Percentiles rank a stretch among this genome's conserved stretches.
These are phyloP conservation scores for Tulasnella sp. DNA, from an alignment of 768 basidiomycete genomes.

Conservation along the genomic window DNA sequence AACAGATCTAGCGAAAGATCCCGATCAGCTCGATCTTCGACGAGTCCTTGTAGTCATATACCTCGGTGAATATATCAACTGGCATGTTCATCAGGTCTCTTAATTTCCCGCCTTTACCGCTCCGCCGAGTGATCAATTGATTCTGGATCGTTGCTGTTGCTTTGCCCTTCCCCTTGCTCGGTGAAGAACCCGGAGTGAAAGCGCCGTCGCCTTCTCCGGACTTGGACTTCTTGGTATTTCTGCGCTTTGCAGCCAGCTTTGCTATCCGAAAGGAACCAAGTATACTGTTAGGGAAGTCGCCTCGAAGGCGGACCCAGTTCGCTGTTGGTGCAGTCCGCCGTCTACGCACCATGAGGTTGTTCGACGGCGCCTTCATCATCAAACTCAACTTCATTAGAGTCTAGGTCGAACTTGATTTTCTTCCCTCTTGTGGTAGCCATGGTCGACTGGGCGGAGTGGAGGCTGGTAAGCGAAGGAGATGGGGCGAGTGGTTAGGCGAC, in stretches of 20 bases:
- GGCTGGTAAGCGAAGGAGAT: background rate
- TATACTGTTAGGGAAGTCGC: background rate
- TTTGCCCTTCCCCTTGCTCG: background rate
- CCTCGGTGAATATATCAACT: slow-evolving; percentile 29
- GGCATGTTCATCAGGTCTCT: slow-evolving; percentile 29
- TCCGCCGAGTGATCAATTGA: background rate
- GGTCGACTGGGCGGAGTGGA: background rate
- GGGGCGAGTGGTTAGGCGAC: background rate
- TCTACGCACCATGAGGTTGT: background rate
- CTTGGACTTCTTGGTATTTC: background rate
- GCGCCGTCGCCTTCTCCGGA: background rate
- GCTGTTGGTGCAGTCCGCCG: too few species aligned
- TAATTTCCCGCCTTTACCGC: slow-evolving; percentile 21
- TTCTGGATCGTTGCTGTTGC: background rate
- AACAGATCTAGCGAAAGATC: slow-evolving; percentile 11
- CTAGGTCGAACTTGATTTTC: background rate
- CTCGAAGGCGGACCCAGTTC: background rate
- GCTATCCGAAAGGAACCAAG: background rate
- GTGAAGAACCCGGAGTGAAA: background rate
- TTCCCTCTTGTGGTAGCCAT: background rate
- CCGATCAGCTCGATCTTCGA: background rate
- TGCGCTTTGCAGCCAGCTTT: background rate
- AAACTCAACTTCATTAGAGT: background rate
- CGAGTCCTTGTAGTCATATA: background rate
- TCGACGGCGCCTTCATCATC: background rate